phyloP scores from a whole-genome alignment of 345 rosid genomes.

The Theobroma cacao region DNA sequence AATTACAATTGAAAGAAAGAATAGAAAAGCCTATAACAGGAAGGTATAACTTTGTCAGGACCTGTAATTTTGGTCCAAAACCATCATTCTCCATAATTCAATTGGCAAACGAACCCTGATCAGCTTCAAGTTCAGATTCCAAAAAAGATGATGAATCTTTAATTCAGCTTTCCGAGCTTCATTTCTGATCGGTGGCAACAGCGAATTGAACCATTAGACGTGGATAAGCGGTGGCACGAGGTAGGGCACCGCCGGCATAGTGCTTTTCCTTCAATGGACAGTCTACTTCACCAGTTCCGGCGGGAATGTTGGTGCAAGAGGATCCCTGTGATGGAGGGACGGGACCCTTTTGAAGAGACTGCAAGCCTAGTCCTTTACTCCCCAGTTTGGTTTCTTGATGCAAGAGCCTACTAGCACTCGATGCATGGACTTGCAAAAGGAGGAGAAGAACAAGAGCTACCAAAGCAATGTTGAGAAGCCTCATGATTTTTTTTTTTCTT shows the following conservation, averaged over 20 bases:
- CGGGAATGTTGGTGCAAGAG: slow-evolving; percentile 61
- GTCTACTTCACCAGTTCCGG: slow-evolving; percentile 34
- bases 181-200: slow-evolving; percentile 19
- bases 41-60: background rate
- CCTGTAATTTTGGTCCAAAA: background rate
- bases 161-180: background rate
- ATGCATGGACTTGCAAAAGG: slow-evolving; percentile 19
- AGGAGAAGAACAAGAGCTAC: slow-evolving; percentile 21
- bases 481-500: slow-evolving; percentile 18
- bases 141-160: background rate
- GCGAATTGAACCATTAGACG: slow-evolving; percentile 23
- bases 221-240: slow-evolving; percentile 28
- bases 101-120: background rate
- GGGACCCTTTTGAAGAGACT: slow-evolving; percentile 45
- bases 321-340: slow-evolving; percentile 44
- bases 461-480: slow-evolving; percentile 15
- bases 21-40: background rate
- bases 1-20: background rate
- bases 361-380: slow-evolving; percentile 15
- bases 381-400: background rate
- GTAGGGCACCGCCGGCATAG: slow-evolving; percentile 25
- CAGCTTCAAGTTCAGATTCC: background rate
- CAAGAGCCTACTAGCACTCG: slow-evolving; percentile 29
- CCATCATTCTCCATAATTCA: background rate
- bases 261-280: slow-evolving; percentile 47